A percentile compares a stretch with the other conserved stretches of the same genome.
Conservation (phyloP, 176 grass and related monocot genomes). For the Otatea glauca region DNA sequence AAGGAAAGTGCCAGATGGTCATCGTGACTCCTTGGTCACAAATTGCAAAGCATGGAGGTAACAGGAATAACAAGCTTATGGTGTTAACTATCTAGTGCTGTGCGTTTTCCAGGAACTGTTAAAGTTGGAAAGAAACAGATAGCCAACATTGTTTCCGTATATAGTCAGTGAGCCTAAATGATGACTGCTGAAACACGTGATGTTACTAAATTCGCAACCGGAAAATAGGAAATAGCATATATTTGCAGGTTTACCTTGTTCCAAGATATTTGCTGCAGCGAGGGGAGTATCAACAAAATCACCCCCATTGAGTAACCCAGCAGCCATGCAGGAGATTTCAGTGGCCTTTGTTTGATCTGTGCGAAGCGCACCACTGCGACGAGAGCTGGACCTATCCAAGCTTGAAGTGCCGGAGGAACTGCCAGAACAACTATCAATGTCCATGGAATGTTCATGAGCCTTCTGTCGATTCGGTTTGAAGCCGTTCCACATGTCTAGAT, state of each 20-base stretch:
- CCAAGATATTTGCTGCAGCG: slow-evolving; percentile 39
- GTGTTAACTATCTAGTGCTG: slow-evolving; percentile 20
- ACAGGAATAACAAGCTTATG: not conserved
- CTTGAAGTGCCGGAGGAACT: slow-evolving; percentile 60
- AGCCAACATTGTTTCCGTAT: not conserved
- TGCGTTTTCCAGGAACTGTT: not conserved
- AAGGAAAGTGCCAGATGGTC: not conserved
- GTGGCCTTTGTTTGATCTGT: slow-evolving; percentile 39
- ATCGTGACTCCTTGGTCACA: not conserved
- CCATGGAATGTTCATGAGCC: not conserved
- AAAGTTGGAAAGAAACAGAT: slow-evolving; percentile 17
- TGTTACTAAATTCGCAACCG: not conserved
- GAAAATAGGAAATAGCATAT: not conserved
- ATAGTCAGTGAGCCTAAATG: slow-evolving; percentile 21
- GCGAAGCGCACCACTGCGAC: slow-evolving; percentile 16
- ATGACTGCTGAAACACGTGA: not conserved
- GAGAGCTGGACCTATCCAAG: slow-evolving; percentile 42
- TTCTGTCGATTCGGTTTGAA: slow-evolving; percentile 1
- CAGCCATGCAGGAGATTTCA: slow-evolving; percentile 35
- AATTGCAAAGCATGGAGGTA: not conserved
- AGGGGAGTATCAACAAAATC: slow-evolving; percentile 47
- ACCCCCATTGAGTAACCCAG: slow-evolving; percentile 45
- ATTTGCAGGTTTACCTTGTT: slow-evolving; percentile 54
- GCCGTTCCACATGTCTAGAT: slow-evolving; percentile 46
- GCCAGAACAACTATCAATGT: slow-evolving; percentile 17